Percentiles rank a stretch among this genome's conserved stretches.
phyloP scores from a whole-genome alignment of 129 eudicot genomes.

The sunflower (Helianthus annuus) region DNA sequence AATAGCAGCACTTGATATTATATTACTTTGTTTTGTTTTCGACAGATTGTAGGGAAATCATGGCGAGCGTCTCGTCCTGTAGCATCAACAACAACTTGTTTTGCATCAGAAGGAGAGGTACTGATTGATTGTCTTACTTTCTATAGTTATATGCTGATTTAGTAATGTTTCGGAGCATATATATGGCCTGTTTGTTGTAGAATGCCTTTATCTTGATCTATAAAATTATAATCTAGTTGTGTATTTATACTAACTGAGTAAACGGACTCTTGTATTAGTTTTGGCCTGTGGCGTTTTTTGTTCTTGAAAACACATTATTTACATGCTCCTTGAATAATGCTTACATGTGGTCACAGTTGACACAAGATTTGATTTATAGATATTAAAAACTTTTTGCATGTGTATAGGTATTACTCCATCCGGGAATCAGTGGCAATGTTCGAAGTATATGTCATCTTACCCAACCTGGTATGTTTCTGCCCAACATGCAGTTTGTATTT shows the following conservation, averaged over 20 bases:
- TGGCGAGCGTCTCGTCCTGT: conserved; percentile 36
- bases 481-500: conserved; percentile 4
- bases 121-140: neutral
- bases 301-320: neutral
- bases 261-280: neutral
- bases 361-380: neutral
- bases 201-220: conserved; percentile 1
- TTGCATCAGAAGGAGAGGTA: conserved; percentile 60
- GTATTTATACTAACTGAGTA: neutral
- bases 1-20: neutral
- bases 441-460: conserved; percentile 37
- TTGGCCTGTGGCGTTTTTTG: neutral
- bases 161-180: conserved; percentile 12
- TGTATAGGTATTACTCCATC: conserved; percentile 34
- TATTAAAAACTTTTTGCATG: conserved; percentile 1
- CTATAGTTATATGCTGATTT: neutral
- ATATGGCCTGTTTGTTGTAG: neutral
- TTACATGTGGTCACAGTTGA: neutral
- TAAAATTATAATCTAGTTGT: conserved; percentile 9
- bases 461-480: conserved; percentile 37
- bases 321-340: neutral
- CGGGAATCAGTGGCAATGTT: conserved; percentile 34
- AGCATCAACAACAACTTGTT: conserved; percentile 31
- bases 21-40: conserved; percentile 24
- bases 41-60: conserved; percentile 57